These are phyloP conservation scores for Solanum piurae DNA, from an alignment of 257 asterid species.

Conservation along the genomic window DNA sequence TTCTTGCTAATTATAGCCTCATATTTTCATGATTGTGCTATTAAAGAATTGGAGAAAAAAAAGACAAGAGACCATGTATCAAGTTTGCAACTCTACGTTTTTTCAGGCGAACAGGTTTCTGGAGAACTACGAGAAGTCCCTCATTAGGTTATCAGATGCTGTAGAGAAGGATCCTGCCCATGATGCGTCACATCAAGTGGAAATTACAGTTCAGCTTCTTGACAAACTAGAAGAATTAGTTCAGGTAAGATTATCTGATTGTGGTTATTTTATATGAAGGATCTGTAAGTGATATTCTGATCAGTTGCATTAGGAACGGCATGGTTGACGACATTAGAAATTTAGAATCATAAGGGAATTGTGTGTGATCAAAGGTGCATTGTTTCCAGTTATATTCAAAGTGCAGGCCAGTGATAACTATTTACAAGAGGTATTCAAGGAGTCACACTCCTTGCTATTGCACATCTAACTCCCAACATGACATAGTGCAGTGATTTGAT, in stretches of 20 bases:
- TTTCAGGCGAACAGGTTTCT: constrained; percentile 64
- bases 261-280: neutral
- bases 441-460: neutral
- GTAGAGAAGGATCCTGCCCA: constrained; percentile 70
- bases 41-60: neutral
- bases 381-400: neutral
- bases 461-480: neutral
- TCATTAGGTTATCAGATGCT: constrained; percentile 88
- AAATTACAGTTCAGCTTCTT: constrained; percentile 23
- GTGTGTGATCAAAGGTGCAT: neutral
- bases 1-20: neutral
- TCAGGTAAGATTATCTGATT: constrained; percentile 30
- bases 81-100: neutral
- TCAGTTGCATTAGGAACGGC: neutral
- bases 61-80: neutral
- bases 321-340: neutral
- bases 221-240: constrained; percentile 30
- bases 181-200: constrained; percentile 55
- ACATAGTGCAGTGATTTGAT: too few relatives aligned
- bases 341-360: neutral
- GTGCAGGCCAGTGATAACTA: neutral
- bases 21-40: neutral
- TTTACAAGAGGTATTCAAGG: neutral
- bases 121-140: constrained; percentile 88
- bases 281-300: neutral